Percentiles rank a stretch among this genome's conserved stretches.
Evolutionary conservation across 345 rosid species (phyloP).

Genomic region (Salix koriyanagi): DNA sequence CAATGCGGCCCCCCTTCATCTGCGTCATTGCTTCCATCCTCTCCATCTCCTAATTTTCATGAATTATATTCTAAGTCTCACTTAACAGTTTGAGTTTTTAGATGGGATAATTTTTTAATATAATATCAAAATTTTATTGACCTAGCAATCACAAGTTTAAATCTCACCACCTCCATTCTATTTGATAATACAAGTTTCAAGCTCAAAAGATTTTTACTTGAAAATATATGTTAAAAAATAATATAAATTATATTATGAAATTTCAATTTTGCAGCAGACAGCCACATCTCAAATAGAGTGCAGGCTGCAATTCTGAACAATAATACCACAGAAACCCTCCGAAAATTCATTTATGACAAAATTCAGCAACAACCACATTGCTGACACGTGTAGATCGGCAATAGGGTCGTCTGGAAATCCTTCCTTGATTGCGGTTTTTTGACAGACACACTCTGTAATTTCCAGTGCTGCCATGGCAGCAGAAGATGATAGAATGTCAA

Average conservation of each 20-base stretch:
- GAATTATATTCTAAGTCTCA: too few relatives aligned
- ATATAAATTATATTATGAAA: too few relatives aligned
- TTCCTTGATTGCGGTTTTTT: conserved; percentile 14
- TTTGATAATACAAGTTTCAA: too few relatives aligned
- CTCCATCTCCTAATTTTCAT: too few relatives aligned
- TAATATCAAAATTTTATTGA: accelerated
- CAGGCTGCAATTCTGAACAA: conserved; percentile 34
- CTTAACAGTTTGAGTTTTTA: too few relatives aligned
- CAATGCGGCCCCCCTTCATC: too few relatives aligned
- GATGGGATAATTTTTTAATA: too few relatives aligned
- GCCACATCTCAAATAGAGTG: conserved; percentile 19
- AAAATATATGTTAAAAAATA: accelerated
- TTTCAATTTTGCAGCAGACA: conserved; percentile 31
- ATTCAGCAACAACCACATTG: conserved; percentile 40
- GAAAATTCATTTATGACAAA: conserved; percentile 30
- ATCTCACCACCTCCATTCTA: accelerated
- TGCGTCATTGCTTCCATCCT: too few relatives aligned
- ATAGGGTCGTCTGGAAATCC: conserved; percentile 20
- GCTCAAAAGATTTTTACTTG: accelerated
- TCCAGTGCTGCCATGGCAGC: conserved; percentile 29
- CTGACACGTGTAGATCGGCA: conserved; percentile 32
- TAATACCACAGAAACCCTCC: conserved; percentile 32
- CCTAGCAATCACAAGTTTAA: accelerated
- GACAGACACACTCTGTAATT: conserved; percentile 28
- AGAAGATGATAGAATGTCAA: conserved; percentile 24